Base-by-base conservation (phyloP, 805 yeast genomes). In the Lachancea fermentati region DNA sequence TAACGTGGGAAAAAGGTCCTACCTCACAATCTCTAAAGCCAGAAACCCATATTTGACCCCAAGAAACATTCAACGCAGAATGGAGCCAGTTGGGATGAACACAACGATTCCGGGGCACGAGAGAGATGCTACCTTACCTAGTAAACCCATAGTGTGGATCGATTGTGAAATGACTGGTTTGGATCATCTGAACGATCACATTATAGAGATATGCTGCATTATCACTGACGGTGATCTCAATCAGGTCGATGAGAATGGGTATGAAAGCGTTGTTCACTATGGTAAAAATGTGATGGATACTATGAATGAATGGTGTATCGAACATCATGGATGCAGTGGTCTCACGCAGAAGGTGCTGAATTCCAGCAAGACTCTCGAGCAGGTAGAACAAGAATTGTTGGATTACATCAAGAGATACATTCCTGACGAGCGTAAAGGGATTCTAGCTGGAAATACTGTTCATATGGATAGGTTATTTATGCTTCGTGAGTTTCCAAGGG, bases 101-200 rank as follows among this genome's bases (percentile, higher is more conserved):
- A 7, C 32, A 13, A 7, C 32, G n/a, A n/a, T 12, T 7, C n/a
- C 13, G 8, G 32, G n/a, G 8, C 8, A 7, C 13, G 14, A 8
- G 13, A 29, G 32, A 8, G 32, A 12, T n/a, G n/a, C 7, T 12
- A 8, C 13, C 13, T n/a, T 7, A 19, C 24, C 25, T 9, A 54
- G 41, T 47, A 58, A 63, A 34, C 74, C 75, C 5, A 69, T 91
- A 14, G 94, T 93, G 3, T 93, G 98, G 98, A 73, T 93, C 13
- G 98, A 93, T 65, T 93, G 97, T 63, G 98, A 93, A 60, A 93
- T 93, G 98, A 93, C 99, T 0, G 99, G 99, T 0, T 66, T 93
- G 30, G 83, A 91, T 51, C 78, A 80, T n/a, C 61, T 65, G 35
- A 69, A 72, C n/a, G 97, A 93, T 58, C 78, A 75, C 43, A 89